These are phyloP conservation scores for Berkeleyomyces rouxiae DNA, from an alignment of 2,329 filamentous ascomycete genomes.

Conservation along the genomic window DNA sequence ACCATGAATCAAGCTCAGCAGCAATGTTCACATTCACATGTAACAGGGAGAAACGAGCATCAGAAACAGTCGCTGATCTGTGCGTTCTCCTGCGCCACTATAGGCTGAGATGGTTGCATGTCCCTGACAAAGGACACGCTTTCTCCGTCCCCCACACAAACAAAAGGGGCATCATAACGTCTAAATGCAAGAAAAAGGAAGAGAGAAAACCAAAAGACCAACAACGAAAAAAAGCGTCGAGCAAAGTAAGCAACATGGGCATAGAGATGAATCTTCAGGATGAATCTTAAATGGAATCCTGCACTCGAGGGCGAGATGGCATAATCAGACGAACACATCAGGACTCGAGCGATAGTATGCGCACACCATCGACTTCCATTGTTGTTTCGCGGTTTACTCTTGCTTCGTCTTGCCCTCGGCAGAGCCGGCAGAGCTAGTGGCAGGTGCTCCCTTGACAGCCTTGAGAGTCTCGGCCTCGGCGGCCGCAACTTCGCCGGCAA, in stretches of 20 bases:
- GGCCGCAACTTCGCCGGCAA: constrained; percentile 23
- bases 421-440: not conserved
- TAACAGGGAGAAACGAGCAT: no score
- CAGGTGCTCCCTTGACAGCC: constrained; percentile 6
- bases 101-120: not conserved
- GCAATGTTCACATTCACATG: no score
- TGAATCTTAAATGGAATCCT: not conserved
- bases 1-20: no score
- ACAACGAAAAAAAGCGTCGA: constrained; percentile 3
- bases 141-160: not conserved
- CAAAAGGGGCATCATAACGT: constrained; percentile 12
- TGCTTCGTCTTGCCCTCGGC: constrained; percentile 18
- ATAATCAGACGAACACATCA: not conserved
- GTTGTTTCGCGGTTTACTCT: constrained; percentile 16
- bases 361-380: not conserved
- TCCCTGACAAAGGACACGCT: constrained; percentile 4
- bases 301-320: not conserved
- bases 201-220: constrained; percentile 2
- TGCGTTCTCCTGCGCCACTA: no score
- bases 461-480: constrained; percentile 10
- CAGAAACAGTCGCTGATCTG: no score
- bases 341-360: not conserved
- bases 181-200: constrained; percentile 12
- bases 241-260: not conserved
- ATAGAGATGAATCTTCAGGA: not conserved